Base-by-base conservation (phyloP, 2,329 filamentous ascomycete species). In the Ophiostoma sp. region DNA sequence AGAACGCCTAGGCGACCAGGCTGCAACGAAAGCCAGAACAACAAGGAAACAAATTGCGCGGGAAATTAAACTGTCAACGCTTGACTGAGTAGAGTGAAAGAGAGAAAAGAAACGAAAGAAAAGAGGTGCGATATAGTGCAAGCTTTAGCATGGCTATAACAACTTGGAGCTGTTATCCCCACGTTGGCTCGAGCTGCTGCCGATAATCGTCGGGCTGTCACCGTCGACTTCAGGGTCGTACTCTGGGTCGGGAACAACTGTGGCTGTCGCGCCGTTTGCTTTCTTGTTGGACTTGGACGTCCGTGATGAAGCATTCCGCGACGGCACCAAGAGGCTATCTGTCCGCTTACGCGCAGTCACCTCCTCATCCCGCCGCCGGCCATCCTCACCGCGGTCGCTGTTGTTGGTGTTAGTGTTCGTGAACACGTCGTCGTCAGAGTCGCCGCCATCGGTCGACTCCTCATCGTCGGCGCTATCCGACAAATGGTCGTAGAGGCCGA, bases 141-240 rank as follows among this genome's bases (percentile, higher is more conserved):
- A 15, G 19, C n/a, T 17, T 25, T 19, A 11, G 50, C 33, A 70
- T 19, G 45, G 31, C 31, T 79, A 77, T 74, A 83, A 74, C 72
- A 81, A 81, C 75, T 82, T 81, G 5, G 78, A 78, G 15, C 82
- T 33, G 17, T 78, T 25, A 75, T 77, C 61, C 7, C 36, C 42
- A 2, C 76, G 78, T 33, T 78, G 78, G 76, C 82, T 83, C 28
- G 78, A 78, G 74, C 79, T 82, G 76, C 82, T 83, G 71, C 82
- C 82, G 50, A 83, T 79, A 1, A 82, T 76, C 0, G 82, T 83
- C 70, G 81, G 81, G 31, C 76, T 80, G 74, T 82, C 82, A 0
- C 85, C 85, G 75, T 87, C 85, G 59, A 83, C 73, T 1, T 81
- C 82, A 1, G 86, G 83, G 73, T 85, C 82, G 73, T 85, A 85